A percentile compares a stretch with the other conserved stretches of the same genome.
Evolutionary conservation across 2,329 filamentous ascomycete genomes (phyloP).

Genomic region (Pseudohalonectria lignicola): DNA sequence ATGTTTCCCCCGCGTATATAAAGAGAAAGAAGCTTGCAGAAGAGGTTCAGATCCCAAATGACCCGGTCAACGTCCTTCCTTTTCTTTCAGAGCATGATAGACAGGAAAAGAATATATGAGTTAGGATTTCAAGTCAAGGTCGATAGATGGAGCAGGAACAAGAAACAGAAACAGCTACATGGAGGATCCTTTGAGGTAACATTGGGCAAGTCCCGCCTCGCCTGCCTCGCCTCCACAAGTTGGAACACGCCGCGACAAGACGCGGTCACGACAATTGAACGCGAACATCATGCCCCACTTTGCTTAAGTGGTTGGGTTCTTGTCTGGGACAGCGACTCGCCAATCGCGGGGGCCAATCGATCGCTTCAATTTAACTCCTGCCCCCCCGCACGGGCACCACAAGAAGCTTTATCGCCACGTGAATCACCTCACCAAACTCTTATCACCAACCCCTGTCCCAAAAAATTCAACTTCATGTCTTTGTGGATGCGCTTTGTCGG

Average conservation of each 20-base stretch:
- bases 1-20: no score
- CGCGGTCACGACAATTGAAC: background rate
- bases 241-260: slow-evolving; percentile 1
- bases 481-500: no score
- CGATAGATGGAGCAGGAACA: no score
- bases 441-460: slow-evolving; percentile 1
- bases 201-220: no score
- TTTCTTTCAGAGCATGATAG: background rate
- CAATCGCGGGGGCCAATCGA: no score
- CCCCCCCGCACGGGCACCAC: no score
- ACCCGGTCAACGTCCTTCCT: no score
- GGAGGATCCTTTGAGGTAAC: no score
- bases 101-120: background rate
- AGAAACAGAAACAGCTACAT: no score
- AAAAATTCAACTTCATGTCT: background rate
- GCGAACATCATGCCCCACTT: background rate
- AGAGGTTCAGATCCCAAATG: no score
- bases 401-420: slow-evolving; percentile 1
- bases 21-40: no score
- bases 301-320: background rate
- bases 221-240: no score
- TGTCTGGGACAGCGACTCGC: background rate
- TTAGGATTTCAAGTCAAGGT: background rate
- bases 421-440: background rate
- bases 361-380: background rate